phyloP scores from a whole-genome alignment of 73 alveolate species.

The Stentor coeruleus region DNA sequence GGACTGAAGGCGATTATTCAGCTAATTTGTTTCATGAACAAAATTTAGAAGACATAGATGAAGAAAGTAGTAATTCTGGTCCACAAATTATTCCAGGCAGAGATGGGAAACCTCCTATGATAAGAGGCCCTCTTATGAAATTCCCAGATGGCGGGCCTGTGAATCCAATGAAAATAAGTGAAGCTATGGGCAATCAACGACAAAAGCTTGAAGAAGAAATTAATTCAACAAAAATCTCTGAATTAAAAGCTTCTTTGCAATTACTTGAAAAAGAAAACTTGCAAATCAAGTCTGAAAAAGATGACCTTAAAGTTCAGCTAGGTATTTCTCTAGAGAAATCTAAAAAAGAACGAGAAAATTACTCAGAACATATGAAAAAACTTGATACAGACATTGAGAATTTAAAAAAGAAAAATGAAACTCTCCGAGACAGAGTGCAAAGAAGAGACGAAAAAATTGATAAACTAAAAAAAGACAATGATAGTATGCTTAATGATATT shows the following conservation, averaged over 20 bases:
- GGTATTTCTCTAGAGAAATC: background rate
- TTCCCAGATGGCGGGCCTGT: slow-evolving; percentile 22
- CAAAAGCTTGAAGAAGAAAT: background rate
- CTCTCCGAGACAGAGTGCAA: slow-evolving; percentile 5
- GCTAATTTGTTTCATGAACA: background rate
- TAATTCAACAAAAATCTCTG: background rate
- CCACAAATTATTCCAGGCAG: slow-evolving; percentile 2
- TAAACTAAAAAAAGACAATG: background rate
- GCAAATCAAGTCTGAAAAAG: slow-evolving; percentile 10
- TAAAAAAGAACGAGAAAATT: slow-evolving; percentile 1
- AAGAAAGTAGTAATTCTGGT: background rate
- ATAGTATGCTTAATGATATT: background rate
- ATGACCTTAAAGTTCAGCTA: slow-evolving; percentile 1
- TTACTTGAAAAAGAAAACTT: background rate
- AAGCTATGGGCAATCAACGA: slow-evolving; percentile 15
- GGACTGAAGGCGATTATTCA: slow-evolving; percentile 20
- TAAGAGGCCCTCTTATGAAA: background rate
- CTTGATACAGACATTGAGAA: background rate
- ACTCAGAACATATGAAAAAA: slow-evolving; percentile 1
- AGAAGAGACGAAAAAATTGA: slow-evolving; percentile 15
- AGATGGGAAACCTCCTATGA: background rate
- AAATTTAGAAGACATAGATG: background rate
- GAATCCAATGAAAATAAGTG: background rate
- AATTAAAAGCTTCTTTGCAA: background rate
- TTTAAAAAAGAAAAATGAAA: slow-evolving; percentile 1